phyloP scores from a whole-genome alignment of 2,329 filamentous ascomycete genomes.

The Lachnellula cervina region DNA sequence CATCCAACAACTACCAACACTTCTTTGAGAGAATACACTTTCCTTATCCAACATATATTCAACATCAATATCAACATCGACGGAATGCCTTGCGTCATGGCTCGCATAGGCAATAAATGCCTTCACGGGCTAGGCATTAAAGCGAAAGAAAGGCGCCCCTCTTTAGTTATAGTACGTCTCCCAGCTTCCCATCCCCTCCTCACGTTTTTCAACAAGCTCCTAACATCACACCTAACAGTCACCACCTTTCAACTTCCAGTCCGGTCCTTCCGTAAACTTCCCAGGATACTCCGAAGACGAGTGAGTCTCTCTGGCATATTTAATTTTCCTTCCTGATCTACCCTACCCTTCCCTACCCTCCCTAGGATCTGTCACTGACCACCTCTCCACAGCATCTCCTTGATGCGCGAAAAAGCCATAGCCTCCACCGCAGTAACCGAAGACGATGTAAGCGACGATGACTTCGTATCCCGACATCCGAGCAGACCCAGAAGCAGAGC shows the following conservation, averaged over 20 bases:
- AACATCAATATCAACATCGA: not conserved
- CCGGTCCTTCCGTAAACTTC: conserved; percentile 44
- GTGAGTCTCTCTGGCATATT: conserved; percentile 37
- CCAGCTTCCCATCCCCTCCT: not conserved
- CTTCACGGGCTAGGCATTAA: conserved; percentile 15
- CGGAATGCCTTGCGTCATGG: conserved; percentile 16
- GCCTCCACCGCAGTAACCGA: conserved; percentile 27
- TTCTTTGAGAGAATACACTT: not conserved
- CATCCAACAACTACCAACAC: not conserved
- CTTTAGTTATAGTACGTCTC: conserved; percentile 17
- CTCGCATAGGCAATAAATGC: conserved; percentile 14
- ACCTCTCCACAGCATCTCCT: conserved; percentile 22
- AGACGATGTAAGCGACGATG: conserved; percentile 17
- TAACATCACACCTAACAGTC: conserved; percentile 11
- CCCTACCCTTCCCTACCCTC: not conserved
- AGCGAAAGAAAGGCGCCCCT: conserved; percentile 11
- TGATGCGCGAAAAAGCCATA: conserved; percentile 31
- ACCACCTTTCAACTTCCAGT: conserved; percentile 55
- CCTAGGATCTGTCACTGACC: not conserved
- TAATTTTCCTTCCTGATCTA: not conserved
- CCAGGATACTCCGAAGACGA: conserved; percentile 55
- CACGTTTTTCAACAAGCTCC: not conserved
- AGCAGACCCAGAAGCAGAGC: conserved; percentile 14
- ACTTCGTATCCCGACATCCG: conserved; percentile 7
- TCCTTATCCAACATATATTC: not conserved